phyloP scores from a whole-genome alignment of 2,329 filamentous ascomycete species.

The Paecilomyces sp. region DNA sequence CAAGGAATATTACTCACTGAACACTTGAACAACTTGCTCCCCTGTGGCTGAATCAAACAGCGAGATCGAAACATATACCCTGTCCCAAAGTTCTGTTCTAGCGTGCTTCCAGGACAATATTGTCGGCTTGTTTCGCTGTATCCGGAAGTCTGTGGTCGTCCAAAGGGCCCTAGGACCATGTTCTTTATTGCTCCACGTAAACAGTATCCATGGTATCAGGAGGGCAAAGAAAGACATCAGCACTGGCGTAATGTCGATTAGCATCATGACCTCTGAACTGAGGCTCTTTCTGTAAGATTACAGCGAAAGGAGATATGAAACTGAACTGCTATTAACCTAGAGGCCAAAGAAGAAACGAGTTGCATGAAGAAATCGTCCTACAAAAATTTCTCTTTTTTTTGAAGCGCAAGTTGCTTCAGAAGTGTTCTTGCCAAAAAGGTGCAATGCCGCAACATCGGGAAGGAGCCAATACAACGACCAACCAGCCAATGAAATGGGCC shows the following conservation, averaged over 20 bases:
- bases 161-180: not conserved
- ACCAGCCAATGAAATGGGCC: not conserved
- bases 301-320: not conserved
- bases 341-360: not conserved
- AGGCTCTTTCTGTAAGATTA: not conserved
- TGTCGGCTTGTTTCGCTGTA: not conserved
- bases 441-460: not conserved
- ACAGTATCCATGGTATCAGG: not conserved
- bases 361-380: not conserved
- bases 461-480: not conserved
- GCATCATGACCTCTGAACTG: not conserved
- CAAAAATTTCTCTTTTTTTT: not conserved
- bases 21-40: not conserved
- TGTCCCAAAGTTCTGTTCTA: not conserved
- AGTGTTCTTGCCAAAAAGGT: not conserved
- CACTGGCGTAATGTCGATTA: not conserved
- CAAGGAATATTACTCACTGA: not conserved
- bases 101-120: not conserved
- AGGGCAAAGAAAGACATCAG: not conserved
- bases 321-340: not conserved
- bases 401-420: not conserved
- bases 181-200: constrained; percentile 1
- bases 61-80: not conserved
- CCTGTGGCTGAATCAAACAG: not conserved
- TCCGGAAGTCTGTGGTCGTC: not conserved